Base-by-base conservation (phyloP, 2,329 filamentous ascomycete genomes). In the Fusarium anthophilum region DNA sequence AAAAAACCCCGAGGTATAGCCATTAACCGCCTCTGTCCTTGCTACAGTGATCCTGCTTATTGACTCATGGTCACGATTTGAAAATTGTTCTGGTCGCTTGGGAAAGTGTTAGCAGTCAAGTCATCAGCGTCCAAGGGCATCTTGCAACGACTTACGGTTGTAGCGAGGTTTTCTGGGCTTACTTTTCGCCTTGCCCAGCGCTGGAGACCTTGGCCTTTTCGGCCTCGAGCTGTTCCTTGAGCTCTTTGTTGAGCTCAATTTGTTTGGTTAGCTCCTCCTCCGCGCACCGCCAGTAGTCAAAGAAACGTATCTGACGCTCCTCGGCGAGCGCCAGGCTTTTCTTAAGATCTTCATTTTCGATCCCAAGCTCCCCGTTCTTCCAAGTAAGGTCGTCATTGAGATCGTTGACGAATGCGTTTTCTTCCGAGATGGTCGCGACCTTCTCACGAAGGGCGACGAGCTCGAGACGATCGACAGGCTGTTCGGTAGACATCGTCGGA, bases 241-340 rank as follows among this genome's bases (percentile, higher is more conserved):
- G 45, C 13, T 48, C 14, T 1, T 22, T 20, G 3, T 28, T 48
- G 13, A 48, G 6, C 4, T 28, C 45, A 3, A 48, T 4, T 6
- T 48, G 45, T 0, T 4, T 11, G 0, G 20, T 15, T 0, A 48
- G 14, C 6, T 48, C 45, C 0, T 48, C 45, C 0, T 48, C 45
- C 0, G 45, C 45, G 0, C 13, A 28, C 1, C 20, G 26, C 45
- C 45, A 48, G 20, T 22, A 48, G 9, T 48, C 45, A 0, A 28
- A 22, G 2, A 8, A 28, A 18, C 35, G 35, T 13, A 14, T 26
- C 24, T 47, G 12, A 5, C 45, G 45, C 20, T 48, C 20, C 45
- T 48, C 26, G 4, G 26, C 26, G 8, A 48, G 20, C 13, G 26
- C 26, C 20, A 28, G 45, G 9, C 22, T 22, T 6, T 48, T 28